Percentiles rank a stretch among this genome's conserved stretches.
These are phyloP conservation scores for Nicotiana benthamiana DNA, from an alignment of 257 asterid genomes.

Conservation along the genomic window DNA sequence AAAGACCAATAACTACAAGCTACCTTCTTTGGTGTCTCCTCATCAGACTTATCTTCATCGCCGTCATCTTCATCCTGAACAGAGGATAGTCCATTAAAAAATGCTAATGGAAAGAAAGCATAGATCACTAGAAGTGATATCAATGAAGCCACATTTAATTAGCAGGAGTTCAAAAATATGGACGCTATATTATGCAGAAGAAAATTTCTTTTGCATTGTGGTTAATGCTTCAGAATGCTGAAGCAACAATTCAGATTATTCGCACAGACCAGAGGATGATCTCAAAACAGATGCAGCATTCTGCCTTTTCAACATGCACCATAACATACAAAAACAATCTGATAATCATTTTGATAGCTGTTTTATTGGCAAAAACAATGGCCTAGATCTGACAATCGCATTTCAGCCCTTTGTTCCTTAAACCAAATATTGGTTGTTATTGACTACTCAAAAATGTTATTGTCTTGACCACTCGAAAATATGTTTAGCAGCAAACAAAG, in stretches of 20 bases:
- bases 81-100: not conserved
- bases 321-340: not conserved
- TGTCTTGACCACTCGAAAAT: not conserved
- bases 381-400: not conserved
- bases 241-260: not conserved
- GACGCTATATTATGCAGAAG: not conserved
- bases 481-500: not conserved
- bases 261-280: not conserved
- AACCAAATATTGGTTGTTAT: not conserved
- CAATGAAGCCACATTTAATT: not conserved
- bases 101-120: not conserved
- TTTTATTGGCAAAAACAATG: not conserved
- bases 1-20: not conserved
- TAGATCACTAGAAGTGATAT: not conserved
- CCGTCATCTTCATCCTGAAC: slow-evolving; percentile 10
- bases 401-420: not conserved
- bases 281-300: not conserved
- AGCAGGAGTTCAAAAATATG: not conserved
- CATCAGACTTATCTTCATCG: slow-evolving; percentile 39
- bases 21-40: slow-evolving; percentile 91
- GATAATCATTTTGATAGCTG: not conserved
- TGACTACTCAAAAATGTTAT: not conserved
- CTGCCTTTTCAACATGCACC: not conserved
- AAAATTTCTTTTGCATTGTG: not conserved
- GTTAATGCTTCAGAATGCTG: not conserved